Percentiles rank a stretch among this genome's conserved stretches.
Evolutionary conservation across 768 basidiomycete species (phyloP).

Genomic region (Tricholoma furcatifolium): DNA sequence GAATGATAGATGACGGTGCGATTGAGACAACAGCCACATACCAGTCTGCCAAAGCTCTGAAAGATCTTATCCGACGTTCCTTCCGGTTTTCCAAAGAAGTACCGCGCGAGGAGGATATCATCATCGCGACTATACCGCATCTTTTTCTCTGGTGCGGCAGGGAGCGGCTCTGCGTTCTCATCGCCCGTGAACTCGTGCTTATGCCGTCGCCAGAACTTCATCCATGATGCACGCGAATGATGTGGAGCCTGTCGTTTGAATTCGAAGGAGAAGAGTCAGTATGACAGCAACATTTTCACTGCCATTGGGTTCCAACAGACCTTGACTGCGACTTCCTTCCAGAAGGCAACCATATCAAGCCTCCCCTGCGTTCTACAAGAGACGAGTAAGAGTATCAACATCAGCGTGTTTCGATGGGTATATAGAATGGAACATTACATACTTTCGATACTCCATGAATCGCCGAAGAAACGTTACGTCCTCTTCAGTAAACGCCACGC

Average conservation of each 20-base stretch:
- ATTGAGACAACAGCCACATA: slow-evolving; percentile 30
- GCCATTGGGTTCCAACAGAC: slow-evolving; percentile 27
- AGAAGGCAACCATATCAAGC: slow-evolving; percentile 74
- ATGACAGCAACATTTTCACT: slow-evolving; percentile 1
- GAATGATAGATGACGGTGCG: slow-evolving; percentile 2
- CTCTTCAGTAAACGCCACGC: slow-evolving; percentile 85
- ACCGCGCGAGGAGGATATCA: slow-evolving; percentile 76
- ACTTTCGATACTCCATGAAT: slow-evolving; percentile 80
- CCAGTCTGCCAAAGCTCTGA: slow-evolving; percentile 72
- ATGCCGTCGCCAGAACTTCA: slow-evolving; percentile 90
- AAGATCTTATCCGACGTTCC: slow-evolving; percentile 86
- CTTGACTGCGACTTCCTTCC: slow-evolving; percentile 75
- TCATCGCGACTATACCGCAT: slow-evolving; percentile 82
- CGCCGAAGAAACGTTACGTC: slow-evolving; percentile 76
- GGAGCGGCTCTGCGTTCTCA: slow-evolving; percentile 68
- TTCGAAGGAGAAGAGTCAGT: background rate
- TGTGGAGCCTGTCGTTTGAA: slow-evolving; percentile 65
- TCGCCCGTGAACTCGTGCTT: slow-evolving; percentile 76
- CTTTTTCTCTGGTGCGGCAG: slow-evolving; percentile 81
- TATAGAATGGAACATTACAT: slow-evolving; percentile 15
- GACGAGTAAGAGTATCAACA: slow-evolving; percentile 3
- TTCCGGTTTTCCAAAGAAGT: slow-evolving; percentile 69
- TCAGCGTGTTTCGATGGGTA: background rate
- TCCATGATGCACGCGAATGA: slow-evolving; percentile 90
- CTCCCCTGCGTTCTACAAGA: slow-evolving; percentile 50